phyloP scores from a whole-genome alignment of 129 eudicot genomes.

The Saposhnikovia divaricata region DNA sequence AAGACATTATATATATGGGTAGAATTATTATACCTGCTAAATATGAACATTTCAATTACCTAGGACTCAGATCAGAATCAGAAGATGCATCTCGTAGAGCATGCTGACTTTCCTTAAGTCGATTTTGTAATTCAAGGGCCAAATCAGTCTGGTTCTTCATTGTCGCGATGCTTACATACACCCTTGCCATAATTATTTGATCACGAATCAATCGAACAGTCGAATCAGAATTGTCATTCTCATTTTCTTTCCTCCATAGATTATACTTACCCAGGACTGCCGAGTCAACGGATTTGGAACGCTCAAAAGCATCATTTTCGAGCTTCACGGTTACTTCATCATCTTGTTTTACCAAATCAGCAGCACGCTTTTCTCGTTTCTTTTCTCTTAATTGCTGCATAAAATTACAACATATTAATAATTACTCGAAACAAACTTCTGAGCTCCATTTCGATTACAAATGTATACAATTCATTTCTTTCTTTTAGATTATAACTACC shows the following conservation, averaged over 20 bases:
- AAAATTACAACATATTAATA: background rate
- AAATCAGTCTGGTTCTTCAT: constrained; percentile 68
- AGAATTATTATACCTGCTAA: background rate
- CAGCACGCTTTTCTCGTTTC: constrained; percentile 84
- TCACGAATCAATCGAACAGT: constrained; percentile 78
- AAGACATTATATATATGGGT: background rate
- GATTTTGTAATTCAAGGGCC: constrained; percentile 61
- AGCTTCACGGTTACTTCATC: constrained; percentile 73
- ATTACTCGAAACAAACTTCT: background rate
- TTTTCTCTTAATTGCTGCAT: constrained; percentile 79
- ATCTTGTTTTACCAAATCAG: constrained; percentile 78
- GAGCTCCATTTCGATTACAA: background rate
- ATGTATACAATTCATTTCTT: background rate
- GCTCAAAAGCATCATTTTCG: constrained; percentile 90
- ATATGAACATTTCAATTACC: constrained; percentile 28
- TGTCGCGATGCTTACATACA: constrained; percentile 66
- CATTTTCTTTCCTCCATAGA: constrained; percentile 87
- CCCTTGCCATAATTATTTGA: constrained; percentile 96
- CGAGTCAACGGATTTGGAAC: constrained; percentile 93
- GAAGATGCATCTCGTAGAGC: constrained; percentile 68
- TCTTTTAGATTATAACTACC: background rate
- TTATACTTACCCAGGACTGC: constrained; percentile 91
- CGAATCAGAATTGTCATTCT: constrained; percentile 71
- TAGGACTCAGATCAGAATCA: constrained; percentile 71
- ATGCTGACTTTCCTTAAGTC: constrained; percentile 85